These are phyloP conservation scores for Sugiyamaella chiloensis DNA, from an alignment of 805 yeast species.

Conservation along the genomic window DNA sequence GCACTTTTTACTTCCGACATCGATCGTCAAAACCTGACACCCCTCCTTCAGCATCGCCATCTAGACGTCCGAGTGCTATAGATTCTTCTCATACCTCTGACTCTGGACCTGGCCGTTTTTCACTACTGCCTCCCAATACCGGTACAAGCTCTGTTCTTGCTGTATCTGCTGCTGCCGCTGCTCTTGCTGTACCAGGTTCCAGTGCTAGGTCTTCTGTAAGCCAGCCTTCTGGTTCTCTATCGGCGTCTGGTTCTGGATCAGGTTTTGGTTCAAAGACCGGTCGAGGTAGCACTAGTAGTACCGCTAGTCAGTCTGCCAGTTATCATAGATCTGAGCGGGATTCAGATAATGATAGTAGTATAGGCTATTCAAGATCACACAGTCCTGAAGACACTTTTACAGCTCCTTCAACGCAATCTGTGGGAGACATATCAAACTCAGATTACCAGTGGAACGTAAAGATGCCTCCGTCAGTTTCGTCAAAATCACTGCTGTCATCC, in stretches of 20 bases:
- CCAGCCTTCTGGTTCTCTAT: not conserved
- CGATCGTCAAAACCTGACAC: slow-evolving; percentile 3
- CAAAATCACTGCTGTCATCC: slow-evolving; percentile 1
- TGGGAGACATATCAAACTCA: not conserved
- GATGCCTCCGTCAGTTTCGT: not conserved
- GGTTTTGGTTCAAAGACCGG: not conserved
- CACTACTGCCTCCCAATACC: not conserved
- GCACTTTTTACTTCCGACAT: not conserved
- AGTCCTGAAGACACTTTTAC: not conserved
- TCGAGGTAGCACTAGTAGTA: not conserved
- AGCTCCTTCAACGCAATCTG: not conserved
- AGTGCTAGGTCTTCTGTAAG: not conserved
- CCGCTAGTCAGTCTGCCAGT: not conserved
- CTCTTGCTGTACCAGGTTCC: not conserved
- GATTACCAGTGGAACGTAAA: not conserved
- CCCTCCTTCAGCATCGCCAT: not conserved
- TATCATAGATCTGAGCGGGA: not conserved
- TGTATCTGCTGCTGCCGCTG: not conserved
- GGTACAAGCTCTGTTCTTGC: not conserved
- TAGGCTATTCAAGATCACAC: not conserved
- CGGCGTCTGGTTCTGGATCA: not conserved
- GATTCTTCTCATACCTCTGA: slow-evolving; percentile 1
- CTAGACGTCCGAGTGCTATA: not conserved
- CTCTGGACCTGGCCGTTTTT: not conserved
- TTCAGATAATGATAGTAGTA: slow-evolving; percentile 2